Conservation (phyloP, 805 yeast species). For the Groenewaldozyma salmanticensis region DNA sequence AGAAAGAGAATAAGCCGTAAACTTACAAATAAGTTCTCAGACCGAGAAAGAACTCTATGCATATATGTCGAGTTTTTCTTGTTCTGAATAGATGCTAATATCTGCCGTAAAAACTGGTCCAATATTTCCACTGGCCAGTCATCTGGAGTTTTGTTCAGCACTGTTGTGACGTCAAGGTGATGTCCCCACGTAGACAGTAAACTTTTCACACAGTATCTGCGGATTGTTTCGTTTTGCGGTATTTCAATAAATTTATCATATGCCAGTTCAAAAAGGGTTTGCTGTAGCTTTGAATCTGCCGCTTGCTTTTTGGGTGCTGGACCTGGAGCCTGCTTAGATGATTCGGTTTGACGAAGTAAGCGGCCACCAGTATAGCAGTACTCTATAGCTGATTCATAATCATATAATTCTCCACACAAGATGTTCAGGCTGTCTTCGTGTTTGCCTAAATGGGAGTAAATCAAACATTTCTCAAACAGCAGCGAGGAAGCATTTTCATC, state of each 20-base stretch:
- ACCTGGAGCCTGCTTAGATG: constrained; percentile 1
- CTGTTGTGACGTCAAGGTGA: constrained; percentile 21
- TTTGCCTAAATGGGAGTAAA: constrained; percentile 25
- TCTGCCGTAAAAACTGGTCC: constrained; percentile 16
- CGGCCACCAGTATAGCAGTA: constrained; percentile 24
- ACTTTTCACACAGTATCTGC: constrained; percentile 18
- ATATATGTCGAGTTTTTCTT: constrained; percentile 15
- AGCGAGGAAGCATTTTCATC: constrained; percentile 16
- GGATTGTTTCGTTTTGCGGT: constrained; percentile 13
- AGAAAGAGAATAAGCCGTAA: no score
- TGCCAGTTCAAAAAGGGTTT: constrained; percentile 20
- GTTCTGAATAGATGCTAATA: constrained; percentile 10
- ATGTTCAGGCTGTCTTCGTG: constrained; percentile 26
- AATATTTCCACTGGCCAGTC: constrained; percentile 26
- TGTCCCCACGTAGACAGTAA: constrained; percentile 23
- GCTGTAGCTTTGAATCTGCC: constrained; percentile 13
- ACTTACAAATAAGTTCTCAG: constrained; percentile 12
- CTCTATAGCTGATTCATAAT: constrained; percentile 26
- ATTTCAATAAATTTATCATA: constrained; percentile 20
- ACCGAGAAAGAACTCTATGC: constrained; percentile 13
- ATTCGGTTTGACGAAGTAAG: constrained; percentile 2
- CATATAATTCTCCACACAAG: constrained; percentile 24
- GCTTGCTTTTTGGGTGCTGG: constrained; percentile 2
- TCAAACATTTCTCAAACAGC: constrained; percentile 26
- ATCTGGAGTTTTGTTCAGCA: constrained; percentile 22